phyloP scores from a whole-genome alignment of 345 rosid species.

The Bretschneidera sinensis region DNA sequence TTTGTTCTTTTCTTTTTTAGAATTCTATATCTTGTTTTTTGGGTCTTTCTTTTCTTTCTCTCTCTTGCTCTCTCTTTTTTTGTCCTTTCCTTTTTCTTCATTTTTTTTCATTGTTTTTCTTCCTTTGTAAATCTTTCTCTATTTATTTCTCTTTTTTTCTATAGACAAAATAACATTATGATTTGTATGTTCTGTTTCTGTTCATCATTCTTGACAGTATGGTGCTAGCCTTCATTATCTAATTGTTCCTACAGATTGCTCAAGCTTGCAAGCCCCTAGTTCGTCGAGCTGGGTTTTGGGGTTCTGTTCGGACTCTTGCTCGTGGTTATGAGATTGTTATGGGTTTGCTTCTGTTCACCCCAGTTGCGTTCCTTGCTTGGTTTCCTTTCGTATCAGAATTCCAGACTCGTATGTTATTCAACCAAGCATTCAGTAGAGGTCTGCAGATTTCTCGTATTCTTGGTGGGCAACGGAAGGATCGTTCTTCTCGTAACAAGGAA shows the following conservation, averaged over 20 bases:
- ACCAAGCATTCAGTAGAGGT: slow-evolving; percentile 99
- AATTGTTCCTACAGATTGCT: slow-evolving; percentile 54
- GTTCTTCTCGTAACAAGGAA: slow-evolving; percentile 72
- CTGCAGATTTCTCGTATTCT: slow-evolving; percentile 97
- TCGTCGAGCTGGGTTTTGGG: slow-evolving; percentile 79
- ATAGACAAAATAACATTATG: neutral
- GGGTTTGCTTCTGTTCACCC: slow-evolving; percentile 93
- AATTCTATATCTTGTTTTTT: no score
- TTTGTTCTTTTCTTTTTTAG: no score
- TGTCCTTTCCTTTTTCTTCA: no score
- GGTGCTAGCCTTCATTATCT: no score
- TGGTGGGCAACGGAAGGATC: slow-evolving; percentile 87
- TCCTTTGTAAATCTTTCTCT: neutral
- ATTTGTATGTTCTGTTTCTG: neutral
- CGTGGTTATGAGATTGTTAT: slow-evolving; percentile 92
- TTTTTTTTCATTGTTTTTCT: neutral
- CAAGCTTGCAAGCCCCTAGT: slow-evolving; percentile 89
- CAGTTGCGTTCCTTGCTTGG: slow-evolving; percentile 98
- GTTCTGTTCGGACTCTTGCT: slow-evolving; percentile 80
- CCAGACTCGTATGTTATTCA: slow-evolving; percentile 98
- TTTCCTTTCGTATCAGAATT: slow-evolving; percentile 97
- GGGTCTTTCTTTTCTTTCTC: no score
- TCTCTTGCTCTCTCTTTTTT: no score
- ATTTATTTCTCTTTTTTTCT: neutral
- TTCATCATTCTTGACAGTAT: neutral